Base-by-base conservation (phyloP, 352 stramenopile species). In the Phytophthora ramorum region DNA sequence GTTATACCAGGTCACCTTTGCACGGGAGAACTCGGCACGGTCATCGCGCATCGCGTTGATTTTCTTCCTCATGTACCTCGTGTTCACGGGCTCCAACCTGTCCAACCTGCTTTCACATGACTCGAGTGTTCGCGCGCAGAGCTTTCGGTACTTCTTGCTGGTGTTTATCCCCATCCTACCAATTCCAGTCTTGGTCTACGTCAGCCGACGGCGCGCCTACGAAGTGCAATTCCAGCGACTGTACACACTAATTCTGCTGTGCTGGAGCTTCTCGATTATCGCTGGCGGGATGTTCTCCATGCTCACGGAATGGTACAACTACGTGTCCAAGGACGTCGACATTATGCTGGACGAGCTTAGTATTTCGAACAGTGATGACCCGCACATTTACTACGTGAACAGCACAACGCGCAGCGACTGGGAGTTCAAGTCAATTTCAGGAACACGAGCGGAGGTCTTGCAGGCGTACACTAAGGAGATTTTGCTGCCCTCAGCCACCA, bases 281-380 rank as follows among this genome's bases (percentile, higher is more conserved):
- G 73, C 65, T 2, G 86, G 86, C 17, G 86, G 86, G 6, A 89
- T 92, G 82, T 91, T 92, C 49, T 92, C 86, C 17, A 90, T 94
- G 83, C 74, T 94, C n/a, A 81, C 64, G 19, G 86, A 94, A 65
- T 94, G 83, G 83, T 90, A 81, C 66, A 87, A 79, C 51, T 92
- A 91, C 67, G 71, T 94, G 7, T 69, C 71, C 12, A 86, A 87
- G 52, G 84, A 94, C 61, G 71, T 94, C 4, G 62, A 78, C 16
- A 78, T 89, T 35, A 66, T 94, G 34, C 84, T 94, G 71, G 62
- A 81, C 9, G 69, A 76, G n/a, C 63, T 92, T n/a, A 56, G 67
- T 1, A 76, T 92, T 19, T 58, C 63, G 0, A 73, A 73, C 17
- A 49, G 66, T 5, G 67, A 76, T 8, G 66, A 69, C 5, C 2